Base-by-base conservation (phyloP, 2,329 filamentous ascomycete species). In the Aspergillus eucalypticola region DNA sequence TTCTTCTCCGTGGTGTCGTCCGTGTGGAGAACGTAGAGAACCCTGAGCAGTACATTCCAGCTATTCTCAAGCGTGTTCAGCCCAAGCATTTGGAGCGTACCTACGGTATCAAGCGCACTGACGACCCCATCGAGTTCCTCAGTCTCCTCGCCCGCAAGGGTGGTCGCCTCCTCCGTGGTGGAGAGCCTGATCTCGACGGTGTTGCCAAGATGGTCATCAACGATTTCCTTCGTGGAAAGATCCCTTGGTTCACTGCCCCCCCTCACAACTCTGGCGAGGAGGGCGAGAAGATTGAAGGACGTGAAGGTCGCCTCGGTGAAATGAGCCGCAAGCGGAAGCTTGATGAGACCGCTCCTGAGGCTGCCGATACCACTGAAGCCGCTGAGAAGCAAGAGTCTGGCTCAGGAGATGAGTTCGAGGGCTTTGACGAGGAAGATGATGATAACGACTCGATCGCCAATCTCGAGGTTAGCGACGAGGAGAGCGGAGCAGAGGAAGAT, bases 201-300 rank as follows among this genome's bases (percentile, higher is more conserved):
- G 92, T 96, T 51, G 95, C 95, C 1, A 96, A 96, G 78, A 96
- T 96, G 87, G 90, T 99, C 0, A 80, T 99, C 61, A 98, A 96
- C 70, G 95, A 99, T 73, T 99, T 98, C 74, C 86, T 98, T 71
- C 83, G 95, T 64, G 95, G 95, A 59, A 97, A 94, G 78, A 91
- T 98, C 25, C 95, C 95, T 1, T 99, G 96, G 95, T 99, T 92
- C 72, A 95, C 91, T 0, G 88, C 92, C 8, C 88, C 92, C 8
- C 92, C 93, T 2, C 78, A 83, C 13, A 72, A 76, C 51, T 81
- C 79, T 8, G 80, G 80, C 6, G 83, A 85, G 32, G 81, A 78
- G 13, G 78, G 78, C 10, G 79, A 74, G 48, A 79, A 79, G 39
- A 78, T 88, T n/a, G 86, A 88, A 63, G 90, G 91, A 5, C 86